phyloP scores from a whole-genome alignment of 805 yeast genomes.

The Spathaspora sp. region DNA sequence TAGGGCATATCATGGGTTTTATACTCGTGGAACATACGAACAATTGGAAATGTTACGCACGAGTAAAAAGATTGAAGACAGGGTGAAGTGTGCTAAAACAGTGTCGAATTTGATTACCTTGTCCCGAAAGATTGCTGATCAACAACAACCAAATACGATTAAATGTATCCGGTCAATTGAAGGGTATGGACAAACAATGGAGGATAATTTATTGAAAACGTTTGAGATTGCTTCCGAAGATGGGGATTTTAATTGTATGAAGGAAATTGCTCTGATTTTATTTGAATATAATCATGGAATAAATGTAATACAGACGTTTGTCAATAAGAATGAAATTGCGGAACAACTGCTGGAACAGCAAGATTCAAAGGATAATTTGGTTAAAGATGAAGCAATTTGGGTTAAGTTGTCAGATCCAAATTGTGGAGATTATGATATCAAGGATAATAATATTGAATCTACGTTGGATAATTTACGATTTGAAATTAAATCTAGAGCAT shows the following conservation, averaged over 20 bases:
- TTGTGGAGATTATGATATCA: conserved; percentile 32
- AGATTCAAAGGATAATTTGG: conserved; percentile 28
- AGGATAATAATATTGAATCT: conserved; percentile 50
- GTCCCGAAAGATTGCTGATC: conserved; percentile 60
- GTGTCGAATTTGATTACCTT: conserved; percentile 63
- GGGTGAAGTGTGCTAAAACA: conserved; percentile 63
- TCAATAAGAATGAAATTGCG: conserved; percentile 74
- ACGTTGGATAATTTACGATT: conserved; percentile 51
- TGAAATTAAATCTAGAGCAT: conserved; percentile 68
- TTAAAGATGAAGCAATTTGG: conserved; percentile 52
- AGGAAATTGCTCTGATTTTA: conserved; percentile 69
- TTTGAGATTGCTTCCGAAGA: conserved; percentile 74
- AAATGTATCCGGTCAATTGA: conserved; percentile 47
- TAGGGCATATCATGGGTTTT: conserved; percentile 73
- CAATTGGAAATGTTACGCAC: conserved; percentile 58
- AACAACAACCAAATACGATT: conserved; percentile 44
- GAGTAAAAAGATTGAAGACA: conserved; percentile 45
- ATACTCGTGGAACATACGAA: conserved; percentile 48
- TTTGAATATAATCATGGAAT: conserved; percentile 82
- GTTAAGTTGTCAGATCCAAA: conserved; percentile 56
- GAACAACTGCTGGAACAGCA: conserved; percentile 18
- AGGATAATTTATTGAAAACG: conserved; percentile 59
- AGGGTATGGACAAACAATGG: conserved; percentile 74
- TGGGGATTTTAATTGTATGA: conserved; percentile 67
- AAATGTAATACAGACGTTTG: conserved; percentile 77